These are phyloP conservation scores for Sporothrix pseudoabietina DNA, from an alignment of 2,329 filamentous ascomycete species.

Conservation along the genomic window DNA sequence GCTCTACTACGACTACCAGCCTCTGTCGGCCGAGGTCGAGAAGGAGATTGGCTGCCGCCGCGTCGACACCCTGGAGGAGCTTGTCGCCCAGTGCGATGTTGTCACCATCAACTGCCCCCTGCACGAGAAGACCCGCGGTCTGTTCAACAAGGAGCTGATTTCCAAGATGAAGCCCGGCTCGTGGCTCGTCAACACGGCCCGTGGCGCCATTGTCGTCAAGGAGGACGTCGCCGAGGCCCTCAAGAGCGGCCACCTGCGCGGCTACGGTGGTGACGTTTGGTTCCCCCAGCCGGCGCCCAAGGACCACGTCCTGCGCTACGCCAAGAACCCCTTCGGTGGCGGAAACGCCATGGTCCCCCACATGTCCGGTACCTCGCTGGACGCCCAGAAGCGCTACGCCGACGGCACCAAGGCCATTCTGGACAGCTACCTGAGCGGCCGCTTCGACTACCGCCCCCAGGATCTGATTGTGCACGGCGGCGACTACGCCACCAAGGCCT, in stretches of 20 bases:
- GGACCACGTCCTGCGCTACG: conserved; percentile 90
- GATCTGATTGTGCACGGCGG: conserved; percentile 89
- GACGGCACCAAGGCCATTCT: conserved; percentile 87
- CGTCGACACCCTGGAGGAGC: conserved; percentile 86
- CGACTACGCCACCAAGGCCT: conserved; percentile 93
- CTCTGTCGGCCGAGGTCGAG: conserved; percentile 80
- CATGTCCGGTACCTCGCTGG: conserved; percentile 98
- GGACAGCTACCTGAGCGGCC: conserved; percentile 84
- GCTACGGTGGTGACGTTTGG: conserved; percentile 90
- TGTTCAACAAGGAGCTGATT: conserved; percentile 98
- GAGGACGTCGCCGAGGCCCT: conserved; percentile 95
- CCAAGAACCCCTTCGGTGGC: conserved; percentile 91
- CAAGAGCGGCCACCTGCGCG: conserved; percentile 85
- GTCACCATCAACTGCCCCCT: conserved; percentile 99
- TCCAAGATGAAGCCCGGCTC: conserved; percentile 98
- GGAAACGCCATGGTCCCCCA: conserved; percentile 99
- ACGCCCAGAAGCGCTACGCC: conserved; percentile 92
- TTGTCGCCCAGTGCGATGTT: conserved; percentile 90
- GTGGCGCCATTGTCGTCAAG: conserved; percentile 98
- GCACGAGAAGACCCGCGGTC: conserved; percentile 92
- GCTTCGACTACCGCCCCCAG: conserved; percentile 82
- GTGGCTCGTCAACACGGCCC: conserved; percentile 98
- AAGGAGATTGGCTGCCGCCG: conserved; percentile 93
- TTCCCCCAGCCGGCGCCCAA: conserved; percentile 95
- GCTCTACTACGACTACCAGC: conserved; percentile 99